A percentile compares a stretch with the other conserved stretches of the same genome.
Evolutionary conservation across 257 asterid genomes (phyloP).

Genomic region (Solanum virginianum): DNA sequence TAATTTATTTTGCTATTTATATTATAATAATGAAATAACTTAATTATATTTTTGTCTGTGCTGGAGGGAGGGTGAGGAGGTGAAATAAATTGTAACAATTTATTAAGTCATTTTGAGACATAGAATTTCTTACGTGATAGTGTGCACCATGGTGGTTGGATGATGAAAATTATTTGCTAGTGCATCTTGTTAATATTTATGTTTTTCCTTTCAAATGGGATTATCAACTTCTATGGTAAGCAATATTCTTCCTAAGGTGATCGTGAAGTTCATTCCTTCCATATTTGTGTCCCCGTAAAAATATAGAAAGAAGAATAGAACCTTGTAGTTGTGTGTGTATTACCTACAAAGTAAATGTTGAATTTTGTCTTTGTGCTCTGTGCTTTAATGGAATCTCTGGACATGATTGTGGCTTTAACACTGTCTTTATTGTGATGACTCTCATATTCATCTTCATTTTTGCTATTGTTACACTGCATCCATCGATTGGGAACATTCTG

Average conservation of each 20-base stretch:
- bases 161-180: slow-evolving; percentile 82
- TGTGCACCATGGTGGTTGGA: slow-evolving; percentile 91
- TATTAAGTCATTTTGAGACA: too few species aligned
- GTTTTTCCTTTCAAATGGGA: slow-evolving; percentile 76
- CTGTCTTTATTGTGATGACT: slow-evolving; percentile 68
- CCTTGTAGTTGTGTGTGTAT: background rate
- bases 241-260: background rate
- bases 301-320: background rate
- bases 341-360: background rate
- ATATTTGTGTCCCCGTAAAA: background rate
- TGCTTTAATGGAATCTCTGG: slow-evolving; percentile 21
- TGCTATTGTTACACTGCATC: slow-evolving; percentile 71
- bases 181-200: slow-evolving; percentile 69
- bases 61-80: too few species aligned
- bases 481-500: slow-evolving; percentile 36
- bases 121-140: slow-evolving; percentile 10
- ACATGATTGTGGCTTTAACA: slow-evolving; percentile 81
- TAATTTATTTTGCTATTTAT: too few species aligned
- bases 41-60: too few species aligned
- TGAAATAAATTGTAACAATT: too few species aligned
- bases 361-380: background rate
- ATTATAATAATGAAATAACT: too few species aligned
- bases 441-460: slow-evolving; percentile 53
- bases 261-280: background rate
- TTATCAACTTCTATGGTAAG: slow-evolving; percentile 79